These are phyloP conservation scores for Cryphonectria carpinicola DNA, from an alignment of 2,329 filamentous ascomycete species.

Conservation along the genomic window DNA sequence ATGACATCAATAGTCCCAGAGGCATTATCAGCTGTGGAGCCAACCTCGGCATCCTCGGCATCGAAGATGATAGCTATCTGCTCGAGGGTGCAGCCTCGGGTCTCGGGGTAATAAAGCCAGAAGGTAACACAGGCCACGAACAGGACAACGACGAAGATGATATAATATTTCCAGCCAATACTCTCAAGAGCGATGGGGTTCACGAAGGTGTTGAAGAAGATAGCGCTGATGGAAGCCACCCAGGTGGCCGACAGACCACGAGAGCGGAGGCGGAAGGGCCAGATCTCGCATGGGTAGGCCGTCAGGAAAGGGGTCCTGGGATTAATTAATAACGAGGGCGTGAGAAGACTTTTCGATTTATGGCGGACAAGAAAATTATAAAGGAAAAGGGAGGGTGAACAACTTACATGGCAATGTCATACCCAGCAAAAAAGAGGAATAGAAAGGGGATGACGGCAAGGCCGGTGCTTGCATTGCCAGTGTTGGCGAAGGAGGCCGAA, in stretches of 20 bases:
- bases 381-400: neutral
- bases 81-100: neutral
- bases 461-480: neutral
- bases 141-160: neutral
- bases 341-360: no score
- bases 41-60: neutral
- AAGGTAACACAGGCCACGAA: neutral
- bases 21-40: no score
- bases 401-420: neutral
- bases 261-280: neutral
- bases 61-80: neutral
- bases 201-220: neutral
- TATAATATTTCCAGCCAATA: neutral
- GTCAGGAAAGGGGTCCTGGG: no score
- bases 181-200: neutral
- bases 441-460: neutral
- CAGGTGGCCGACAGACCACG: neutral
- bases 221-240: neutral
- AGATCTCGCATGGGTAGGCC: neutral
- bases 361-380: no score
- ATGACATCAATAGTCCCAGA: neutral
- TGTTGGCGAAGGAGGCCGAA: neutral
- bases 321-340: no score
- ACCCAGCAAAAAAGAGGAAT: neutral
- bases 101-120: neutral